Conservation (phyloP, 225 moss, liverwort and hornwort species). For the Antitrichia curtipendula region DNA sequence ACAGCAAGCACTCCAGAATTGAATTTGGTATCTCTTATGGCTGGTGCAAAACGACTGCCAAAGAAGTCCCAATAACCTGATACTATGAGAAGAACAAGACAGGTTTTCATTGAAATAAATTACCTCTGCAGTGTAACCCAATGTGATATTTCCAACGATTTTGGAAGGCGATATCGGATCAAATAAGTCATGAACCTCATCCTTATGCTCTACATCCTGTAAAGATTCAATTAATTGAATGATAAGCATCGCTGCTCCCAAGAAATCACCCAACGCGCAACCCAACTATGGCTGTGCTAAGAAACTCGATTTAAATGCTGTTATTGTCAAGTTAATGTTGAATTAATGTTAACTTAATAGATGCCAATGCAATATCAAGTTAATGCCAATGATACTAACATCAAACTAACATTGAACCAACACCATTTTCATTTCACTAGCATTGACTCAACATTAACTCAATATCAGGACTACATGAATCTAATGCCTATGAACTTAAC, state of each 20-base stretch:
- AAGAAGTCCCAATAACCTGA: neutral
- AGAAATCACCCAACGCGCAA: neutral
- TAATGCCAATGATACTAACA: neutral
- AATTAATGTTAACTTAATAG: neutral
- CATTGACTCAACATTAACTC: neutral
- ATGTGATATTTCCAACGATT: constrained; percentile 61
- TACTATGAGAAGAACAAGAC: neutral
- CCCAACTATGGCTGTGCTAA: neutral
- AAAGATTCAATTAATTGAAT: neutral
- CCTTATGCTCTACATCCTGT: constrained; percentile 8
- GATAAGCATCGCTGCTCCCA: neutral
- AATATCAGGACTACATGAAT: neutral
- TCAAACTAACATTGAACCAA: neutral
- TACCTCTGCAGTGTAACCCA: constrained; percentile 79
- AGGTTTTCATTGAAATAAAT: neutral
- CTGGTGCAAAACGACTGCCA: neutral
- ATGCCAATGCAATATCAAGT: neutral
- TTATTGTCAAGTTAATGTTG: neutral
- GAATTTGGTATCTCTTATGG: neutral
- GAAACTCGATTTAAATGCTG: neutral
- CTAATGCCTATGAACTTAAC: neutral
- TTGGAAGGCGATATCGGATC: constrained; percentile 61
- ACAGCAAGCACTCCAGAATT: neutral
- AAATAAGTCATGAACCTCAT: constrained; percentile 45
- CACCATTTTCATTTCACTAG: neutral